Conservation (phyloP, 2,329 filamentous ascomycete genomes). For the Aureobasidium vineae region DNA sequence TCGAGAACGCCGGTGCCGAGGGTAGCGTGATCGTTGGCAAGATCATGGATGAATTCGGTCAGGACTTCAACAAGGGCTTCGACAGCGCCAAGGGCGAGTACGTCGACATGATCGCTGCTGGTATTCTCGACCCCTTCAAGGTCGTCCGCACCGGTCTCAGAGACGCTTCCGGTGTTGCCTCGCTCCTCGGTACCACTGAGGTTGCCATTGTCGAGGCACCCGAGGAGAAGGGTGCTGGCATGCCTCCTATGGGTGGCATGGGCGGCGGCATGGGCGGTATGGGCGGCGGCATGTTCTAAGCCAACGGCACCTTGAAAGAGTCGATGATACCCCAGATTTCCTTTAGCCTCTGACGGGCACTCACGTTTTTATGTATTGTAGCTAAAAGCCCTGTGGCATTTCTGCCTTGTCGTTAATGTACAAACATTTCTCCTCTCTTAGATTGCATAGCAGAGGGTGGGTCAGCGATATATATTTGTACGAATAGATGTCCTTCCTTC, state of each 20-base stretch:
- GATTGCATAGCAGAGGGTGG: slow-evolving; percentile 1
- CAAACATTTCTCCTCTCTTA: slow-evolving; percentile 26
- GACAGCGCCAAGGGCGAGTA: slow-evolving; percentile 97
- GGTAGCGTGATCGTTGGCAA: slow-evolving; percentile 97
- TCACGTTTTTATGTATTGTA: slow-evolving; percentile 26
- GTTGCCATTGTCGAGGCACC: slow-evolving; percentile 95
- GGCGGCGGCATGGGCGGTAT: slow-evolving; percentile 63
- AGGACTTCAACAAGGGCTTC: slow-evolving; percentile 97
- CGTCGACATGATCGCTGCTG: slow-evolving; percentile 94
- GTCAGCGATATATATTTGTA: slow-evolving; percentile 8
- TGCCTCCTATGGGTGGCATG: slow-evolving; percentile 60
- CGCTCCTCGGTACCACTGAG: slow-evolving; percentile 94
- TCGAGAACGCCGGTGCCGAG: slow-evolving; percentile 96
- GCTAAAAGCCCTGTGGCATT: slow-evolving; percentile 24
- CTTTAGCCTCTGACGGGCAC: slow-evolving; percentile 17
- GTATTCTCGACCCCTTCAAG: slow-evolving; percentile 99
- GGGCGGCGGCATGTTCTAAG: slow-evolving; percentile 65
- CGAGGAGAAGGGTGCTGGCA: slow-evolving; percentile 75
- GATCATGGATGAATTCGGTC: slow-evolving; percentile 87
- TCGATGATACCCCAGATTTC: slow-evolving; percentile 27
- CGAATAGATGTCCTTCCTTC: background rate
- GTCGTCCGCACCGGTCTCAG: slow-evolving; percentile 94
- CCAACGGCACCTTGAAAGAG: slow-evolving; percentile 22
- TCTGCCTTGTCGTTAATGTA: slow-evolving; percentile 26
- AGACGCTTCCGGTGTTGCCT: slow-evolving; percentile 94